Conservation (phyloP, 2,329 filamentous ascomycete genomes). For the Trichoderma citrinoviride region DNA sequence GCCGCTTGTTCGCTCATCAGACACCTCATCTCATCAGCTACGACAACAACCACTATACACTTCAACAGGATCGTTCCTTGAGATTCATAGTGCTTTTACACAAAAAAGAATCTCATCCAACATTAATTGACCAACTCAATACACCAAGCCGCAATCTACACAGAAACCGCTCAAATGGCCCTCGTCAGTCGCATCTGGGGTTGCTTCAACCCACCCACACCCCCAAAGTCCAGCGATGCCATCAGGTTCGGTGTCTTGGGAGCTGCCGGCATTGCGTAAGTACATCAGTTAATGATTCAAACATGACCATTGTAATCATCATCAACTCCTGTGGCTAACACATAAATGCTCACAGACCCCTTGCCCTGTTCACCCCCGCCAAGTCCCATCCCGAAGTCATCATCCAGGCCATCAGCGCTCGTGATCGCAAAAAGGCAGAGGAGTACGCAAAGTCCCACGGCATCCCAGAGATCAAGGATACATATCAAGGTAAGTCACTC, state of each 20-base stretch:
- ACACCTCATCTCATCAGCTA: no score
- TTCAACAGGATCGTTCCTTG: no score
- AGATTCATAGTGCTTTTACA: no score
- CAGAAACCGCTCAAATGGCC: not conserved
- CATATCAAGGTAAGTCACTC: conserved; percentile 42
- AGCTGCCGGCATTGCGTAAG: conserved; percentile 41
- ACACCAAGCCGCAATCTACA: not conserved
- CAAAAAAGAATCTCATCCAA: not conserved
- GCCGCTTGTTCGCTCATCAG: no score
- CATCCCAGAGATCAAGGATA: conserved; percentile 48
- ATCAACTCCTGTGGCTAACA: not conserved
- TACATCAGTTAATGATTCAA: not conserved
- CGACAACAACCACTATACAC: no score
- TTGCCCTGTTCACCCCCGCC: conserved; percentile 48
- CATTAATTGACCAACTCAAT: not conserved
- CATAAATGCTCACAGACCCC: conserved; percentile 31
- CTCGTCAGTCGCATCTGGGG: conserved; percentile 16
- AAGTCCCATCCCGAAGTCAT: conserved; percentile 53
- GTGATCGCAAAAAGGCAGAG: conserved; percentile 46
- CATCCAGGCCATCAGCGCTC: conserved; percentile 51
- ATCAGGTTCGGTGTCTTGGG: conserved; percentile 43
- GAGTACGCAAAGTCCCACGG: conserved; percentile 50
- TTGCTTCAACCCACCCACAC: conserved; percentile 8
- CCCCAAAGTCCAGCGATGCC: conserved; percentile 24
- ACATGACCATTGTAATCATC: not conserved